Evolutionary conservation across 345 rosid genomes (phyloP).

Genomic region (Atalantia buxifolia): DNA sequence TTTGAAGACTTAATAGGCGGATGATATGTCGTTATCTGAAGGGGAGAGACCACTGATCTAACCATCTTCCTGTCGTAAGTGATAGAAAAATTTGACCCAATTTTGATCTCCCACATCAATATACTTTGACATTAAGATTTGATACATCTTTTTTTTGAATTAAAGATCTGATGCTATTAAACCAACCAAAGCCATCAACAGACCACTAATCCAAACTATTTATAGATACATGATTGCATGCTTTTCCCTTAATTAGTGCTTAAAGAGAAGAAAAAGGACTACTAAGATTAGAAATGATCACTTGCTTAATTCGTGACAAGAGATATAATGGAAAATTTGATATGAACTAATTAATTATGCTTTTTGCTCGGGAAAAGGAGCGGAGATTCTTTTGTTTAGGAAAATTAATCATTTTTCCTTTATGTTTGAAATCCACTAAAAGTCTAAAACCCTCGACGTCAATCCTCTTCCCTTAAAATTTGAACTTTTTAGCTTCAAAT

Average conservation of each 20-base stretch:
- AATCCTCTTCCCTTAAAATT: too few species aligned
- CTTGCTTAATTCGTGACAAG: neutral
- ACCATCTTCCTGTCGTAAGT: neutral
- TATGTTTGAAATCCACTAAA: too few species aligned
- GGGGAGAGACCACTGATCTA: conserved; percentile 9
- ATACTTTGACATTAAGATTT: neutral
- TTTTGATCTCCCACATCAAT: neutral
- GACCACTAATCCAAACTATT: neutral
- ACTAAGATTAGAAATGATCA: neutral
- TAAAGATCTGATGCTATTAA: neutral
- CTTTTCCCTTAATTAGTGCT: neutral
- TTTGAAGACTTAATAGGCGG: conserved; percentile 7
- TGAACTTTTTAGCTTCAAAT: too few species aligned
- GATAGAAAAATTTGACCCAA: neutral
- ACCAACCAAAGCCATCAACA: neutral
- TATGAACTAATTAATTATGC: too few species aligned
- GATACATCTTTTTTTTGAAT: too few species aligned
- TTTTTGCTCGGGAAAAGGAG: too few species aligned
- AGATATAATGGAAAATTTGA: neutral
- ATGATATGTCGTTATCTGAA: conserved; percentile 14
- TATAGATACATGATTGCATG: neutral
- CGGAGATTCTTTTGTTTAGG: too few species aligned
- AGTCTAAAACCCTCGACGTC: too few species aligned
- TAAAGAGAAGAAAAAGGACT: neutral
- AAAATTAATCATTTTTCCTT: too few species aligned